These are phyloP conservation scores for Thielaviopsis euricoi DNA, from an alignment of 2,329 filamentous ascomycete genomes.

Conservation along the genomic window DNA sequence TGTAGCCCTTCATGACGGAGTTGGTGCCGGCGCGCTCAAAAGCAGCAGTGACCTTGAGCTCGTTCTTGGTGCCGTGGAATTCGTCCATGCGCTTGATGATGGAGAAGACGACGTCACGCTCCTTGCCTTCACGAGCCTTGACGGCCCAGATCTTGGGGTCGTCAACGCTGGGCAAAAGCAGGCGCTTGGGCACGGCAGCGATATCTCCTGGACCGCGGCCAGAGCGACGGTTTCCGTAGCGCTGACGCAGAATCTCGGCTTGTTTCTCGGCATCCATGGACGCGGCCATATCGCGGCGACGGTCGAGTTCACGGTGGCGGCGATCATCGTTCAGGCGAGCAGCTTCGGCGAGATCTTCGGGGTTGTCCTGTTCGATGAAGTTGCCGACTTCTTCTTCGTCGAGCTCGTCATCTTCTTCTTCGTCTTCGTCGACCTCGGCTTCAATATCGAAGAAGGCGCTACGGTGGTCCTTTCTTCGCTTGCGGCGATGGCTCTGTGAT, in stretches of 20 bases:
- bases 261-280: slow-evolving; percentile 89
- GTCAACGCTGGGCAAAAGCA: slow-evolving; percentile 81
- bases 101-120: slow-evolving; percentile 73
- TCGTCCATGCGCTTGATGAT: slow-evolving; percentile 85
- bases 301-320: slow-evolving; percentile 84
- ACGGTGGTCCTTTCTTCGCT: slow-evolving; percentile 60
- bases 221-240: slow-evolving; percentile 66
- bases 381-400: slow-evolving; percentile 70
- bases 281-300: slow-evolving; percentile 70
- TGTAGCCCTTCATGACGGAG: slow-evolving; percentile 75
- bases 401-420: slow-evolving; percentile 75
- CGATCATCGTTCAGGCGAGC: slow-evolving; percentile 76
- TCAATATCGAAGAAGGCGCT: slow-evolving; percentile 94
- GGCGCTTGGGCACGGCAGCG: slow-evolving; percentile 63
- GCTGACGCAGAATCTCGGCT: slow-evolving; percentile 69
- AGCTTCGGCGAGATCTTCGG: slow-evolving; percentile 70
- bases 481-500: slow-evolving; percentile 50
- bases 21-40: slow-evolving; percentile 74
- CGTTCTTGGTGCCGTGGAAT: slow-evolving; percentile 57
- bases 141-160: slow-evolving; percentile 95
- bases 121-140: slow-evolving; percentile 86
- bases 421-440: slow-evolving; percentile 91
- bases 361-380: slow-evolving; percentile 78
- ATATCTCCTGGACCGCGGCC: slow-evolving; percentile 50
- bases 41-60: slow-evolving; percentile 70